Evolutionary conservation across 306 rosid genomes (phyloP).

Genomic region (Acacia crassicarpa): DNA sequence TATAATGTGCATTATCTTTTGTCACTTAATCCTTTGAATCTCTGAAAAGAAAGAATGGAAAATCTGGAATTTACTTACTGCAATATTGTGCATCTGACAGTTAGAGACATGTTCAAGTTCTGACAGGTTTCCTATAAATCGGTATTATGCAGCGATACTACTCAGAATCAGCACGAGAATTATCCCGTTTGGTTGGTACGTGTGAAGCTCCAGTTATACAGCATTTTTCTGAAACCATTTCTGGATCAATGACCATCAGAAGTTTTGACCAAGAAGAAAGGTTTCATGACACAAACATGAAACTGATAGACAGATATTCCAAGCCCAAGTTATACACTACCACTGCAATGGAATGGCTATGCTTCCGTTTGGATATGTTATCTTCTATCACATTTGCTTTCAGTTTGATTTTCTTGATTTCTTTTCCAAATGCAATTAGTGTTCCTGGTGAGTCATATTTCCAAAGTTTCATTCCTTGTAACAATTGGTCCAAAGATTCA

Average conservation of each 20-base stretch:
- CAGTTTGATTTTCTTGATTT: constrained; percentile 65
- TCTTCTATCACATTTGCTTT: constrained; percentile 61
- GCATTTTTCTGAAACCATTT: constrained; percentile 80
- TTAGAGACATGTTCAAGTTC: neutral
- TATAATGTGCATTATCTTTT: neutral
- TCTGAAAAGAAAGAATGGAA: neutral
- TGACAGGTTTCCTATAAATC: neutral
- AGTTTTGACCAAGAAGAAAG: constrained; percentile 72
- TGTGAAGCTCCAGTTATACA: constrained; percentile 92
- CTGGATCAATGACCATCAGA: constrained; percentile 78
- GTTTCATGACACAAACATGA: constrained; percentile 67
- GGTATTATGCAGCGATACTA: constrained; percentile 62
- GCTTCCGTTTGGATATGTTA: constrained; percentile 67
- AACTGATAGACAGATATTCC: constrained; percentile 61
- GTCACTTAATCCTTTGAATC: neutral
- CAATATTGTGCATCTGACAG: neutral
- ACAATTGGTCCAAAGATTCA: neutral
- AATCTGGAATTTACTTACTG: neutral
- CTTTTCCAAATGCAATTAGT: constrained; percentile 59
- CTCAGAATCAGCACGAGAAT: constrained; percentile 66
- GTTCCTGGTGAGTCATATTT: constrained; percentile 58
- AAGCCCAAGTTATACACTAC: constrained; percentile 63
- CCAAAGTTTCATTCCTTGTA: neutral
- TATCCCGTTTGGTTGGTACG: constrained; percentile 73
- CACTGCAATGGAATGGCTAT: constrained; percentile 74